A percentile compares a stretch with the other conserved stretches of the same genome.
Evolutionary conservation across 2,329 filamentous ascomycete species (phyloP).

Genomic region (Colletotrichum truncatum): DNA sequence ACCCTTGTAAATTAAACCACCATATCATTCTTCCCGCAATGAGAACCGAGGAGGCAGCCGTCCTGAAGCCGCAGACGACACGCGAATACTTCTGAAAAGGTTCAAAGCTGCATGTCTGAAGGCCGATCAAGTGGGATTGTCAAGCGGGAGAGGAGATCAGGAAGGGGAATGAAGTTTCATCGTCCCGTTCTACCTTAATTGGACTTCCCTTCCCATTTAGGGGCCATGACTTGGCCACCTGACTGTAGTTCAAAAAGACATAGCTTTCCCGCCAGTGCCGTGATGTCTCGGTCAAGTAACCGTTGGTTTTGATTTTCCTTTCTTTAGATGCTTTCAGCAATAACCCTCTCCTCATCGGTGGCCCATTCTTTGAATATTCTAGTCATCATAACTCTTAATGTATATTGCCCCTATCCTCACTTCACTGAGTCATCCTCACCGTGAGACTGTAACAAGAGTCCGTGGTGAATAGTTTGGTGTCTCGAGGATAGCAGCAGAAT

Average conservation of each 20-base stretch:
- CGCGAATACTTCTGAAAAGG: conserved; percentile 3
- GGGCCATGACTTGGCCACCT: neutral
- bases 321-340: neutral
- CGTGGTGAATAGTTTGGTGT: too few relatives aligned
- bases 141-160: neutral
- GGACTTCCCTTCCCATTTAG: neutral
- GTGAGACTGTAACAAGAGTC: too few relatives aligned
- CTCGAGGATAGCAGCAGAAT: neutral
- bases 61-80: neutral
- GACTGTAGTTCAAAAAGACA: conserved; percentile 14
- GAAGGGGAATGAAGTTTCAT: conserved; percentile 6
- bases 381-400: neutral
- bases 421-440: neutral
- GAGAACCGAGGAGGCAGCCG: neutral
- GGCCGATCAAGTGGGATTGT: neutral
- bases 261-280: neutral
- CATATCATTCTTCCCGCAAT: too few relatives aligned
- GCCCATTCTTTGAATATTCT: neutral
- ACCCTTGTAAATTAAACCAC: too few relatives aligned
- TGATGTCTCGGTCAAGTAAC: conserved; percentile 10
- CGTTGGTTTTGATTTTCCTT: neutral
- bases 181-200: conserved; percentile 8
- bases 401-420: neutral
- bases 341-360: neutral
- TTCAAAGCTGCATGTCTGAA: conserved; percentile 1